These are phyloP conservation scores for Pelagophyceae sp. DNA, from an alignment of 352 stramenopile genomes.

Conservation along the genomic window DNA sequence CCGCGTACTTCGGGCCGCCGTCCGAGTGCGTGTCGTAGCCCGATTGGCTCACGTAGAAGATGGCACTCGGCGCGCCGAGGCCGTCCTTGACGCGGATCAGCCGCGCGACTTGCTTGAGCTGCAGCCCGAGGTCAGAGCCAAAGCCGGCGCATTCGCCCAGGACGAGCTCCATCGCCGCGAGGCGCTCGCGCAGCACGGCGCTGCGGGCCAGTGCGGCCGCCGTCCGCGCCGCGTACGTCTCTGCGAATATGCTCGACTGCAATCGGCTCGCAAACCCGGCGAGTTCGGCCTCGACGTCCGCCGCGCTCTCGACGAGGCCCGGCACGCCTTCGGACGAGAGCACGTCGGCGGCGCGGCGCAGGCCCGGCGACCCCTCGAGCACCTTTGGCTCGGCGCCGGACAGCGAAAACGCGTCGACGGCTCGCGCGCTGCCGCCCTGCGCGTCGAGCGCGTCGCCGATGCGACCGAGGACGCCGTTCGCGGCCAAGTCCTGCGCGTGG, in stretches of 20 bases:
- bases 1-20: slow-evolving; percentile 27
- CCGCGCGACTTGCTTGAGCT: slow-evolving; percentile 44
- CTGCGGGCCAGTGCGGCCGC: not conserved
- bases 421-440: slow-evolving; percentile 26
- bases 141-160: not conserved
- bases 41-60: slow-evolving; percentile 43
- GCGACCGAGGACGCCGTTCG: slow-evolving; percentile 50
- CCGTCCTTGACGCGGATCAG: slow-evolving; percentile 44
- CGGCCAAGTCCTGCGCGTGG: slow-evolving; percentile 36
- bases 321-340: slow-evolving; percentile 18
- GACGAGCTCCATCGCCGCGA: not conserved
- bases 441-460: slow-evolving; percentile 39
- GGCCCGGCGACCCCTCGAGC: slow-evolving; percentile 36
- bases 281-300: not conserved
- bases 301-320: slow-evolving; percentile 31
- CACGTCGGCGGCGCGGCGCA: slow-evolving; percentile 32
- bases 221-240: slow-evolving; percentile 1
- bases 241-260: slow-evolving; percentile 4
- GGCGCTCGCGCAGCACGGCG: not conserved
- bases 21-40: slow-evolving; percentile 53
- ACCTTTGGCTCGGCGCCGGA: slow-evolving; percentile 34
- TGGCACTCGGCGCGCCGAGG: slow-evolving; percentile 40
- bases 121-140: not conserved
- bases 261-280: not conserved
- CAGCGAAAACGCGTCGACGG: slow-evolving; percentile 37